Conservation (phyloP, 352 stramenopile species). For the Globisporangium yorkense region DNA sequence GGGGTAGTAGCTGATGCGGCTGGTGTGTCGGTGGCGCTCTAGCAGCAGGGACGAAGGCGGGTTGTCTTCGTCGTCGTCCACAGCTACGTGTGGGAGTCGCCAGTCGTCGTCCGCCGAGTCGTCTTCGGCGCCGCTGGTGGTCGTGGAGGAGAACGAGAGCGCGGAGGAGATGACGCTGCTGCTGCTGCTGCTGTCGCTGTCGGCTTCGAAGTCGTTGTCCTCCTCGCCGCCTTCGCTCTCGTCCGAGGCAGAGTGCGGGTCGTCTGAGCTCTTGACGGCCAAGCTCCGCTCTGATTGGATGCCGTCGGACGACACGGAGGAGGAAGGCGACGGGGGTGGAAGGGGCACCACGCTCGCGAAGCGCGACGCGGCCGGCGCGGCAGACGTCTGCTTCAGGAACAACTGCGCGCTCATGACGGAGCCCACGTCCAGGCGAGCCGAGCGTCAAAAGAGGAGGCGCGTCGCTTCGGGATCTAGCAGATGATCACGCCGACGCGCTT, state of each 20-base stretch:
- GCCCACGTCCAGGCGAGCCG: too few species aligned
- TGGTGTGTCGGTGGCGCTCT: slow-evolving; percentile 6
- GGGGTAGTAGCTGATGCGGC: not conserved
- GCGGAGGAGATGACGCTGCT: slow-evolving; percentile 7
- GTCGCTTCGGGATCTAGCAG: not conserved
- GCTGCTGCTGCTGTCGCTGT: slow-evolving; percentile 6
- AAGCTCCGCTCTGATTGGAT: slow-evolving; percentile 13
- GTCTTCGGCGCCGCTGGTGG: not conserved
- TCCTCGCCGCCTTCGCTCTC: slow-evolving; percentile 2
- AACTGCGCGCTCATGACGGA: not conserved
- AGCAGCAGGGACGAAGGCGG: not conserved
- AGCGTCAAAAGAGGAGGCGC: too few species aligned
- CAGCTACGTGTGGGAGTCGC: not conserved
- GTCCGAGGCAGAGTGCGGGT: slow-evolving; percentile 16
- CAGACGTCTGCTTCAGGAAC: slow-evolving; percentile 1
- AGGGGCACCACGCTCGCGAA: slow-evolving; percentile 12
- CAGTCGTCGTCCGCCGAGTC: not conserved
- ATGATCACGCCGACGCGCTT: slow-evolving; percentile 79
- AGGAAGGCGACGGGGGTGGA: not conserved
- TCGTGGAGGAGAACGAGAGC: slow-evolving; percentile 13
- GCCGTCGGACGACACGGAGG: not conserved
- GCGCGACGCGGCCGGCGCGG: not conserved
- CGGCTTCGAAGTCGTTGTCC: slow-evolving; percentile 5
- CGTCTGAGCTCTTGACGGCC: slow-evolving; percentile 3
- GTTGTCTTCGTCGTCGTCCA: not conserved